Base-by-base conservation (phyloP, 208 protist genomes). In the Lotmaria passim region DNA sequence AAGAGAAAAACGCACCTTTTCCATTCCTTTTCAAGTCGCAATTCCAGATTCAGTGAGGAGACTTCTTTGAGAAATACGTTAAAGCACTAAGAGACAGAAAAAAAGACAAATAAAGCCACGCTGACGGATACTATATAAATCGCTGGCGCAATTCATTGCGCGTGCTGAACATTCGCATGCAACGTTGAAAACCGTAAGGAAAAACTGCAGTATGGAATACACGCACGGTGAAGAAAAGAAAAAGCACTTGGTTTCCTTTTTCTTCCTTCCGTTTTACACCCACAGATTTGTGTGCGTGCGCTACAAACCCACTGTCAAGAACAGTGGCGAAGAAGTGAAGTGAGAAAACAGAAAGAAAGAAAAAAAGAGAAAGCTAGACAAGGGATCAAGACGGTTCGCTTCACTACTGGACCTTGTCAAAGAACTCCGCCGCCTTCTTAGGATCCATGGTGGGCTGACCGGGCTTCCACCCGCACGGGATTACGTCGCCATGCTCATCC, bases 401-500 rank as follows among this genome's bases (percentile, higher is more conserved):
- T 41, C 47, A 43, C 31, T 83, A 94, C 51, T 64, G 70, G 53
- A 93, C 85, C 59, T 93, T 93, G 69, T 93, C 80, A 73, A 98
- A 98, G 80, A 91, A 98, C 69, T 97, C 91, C n/a, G 56, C 87
- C 15, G 94, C 89, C 57, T 97, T 97, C 56, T 84, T 79, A 24
- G 88, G 68, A 34, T 97, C 95, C 87, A 99, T 98, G 12, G 96
- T 98, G 6, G 78, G 76, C 62, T 89, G 83, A 26, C 97, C 97
- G 14, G 93, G 94, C 4, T 73, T 93, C 97, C 97, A 99, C 64
- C 96, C 96, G 83, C 97, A 91, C 33, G 97, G 91, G 82, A 98
- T 95, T 34, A 98, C 95, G 48, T 98, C 91, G n/a, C 91, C 93
- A 57, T 98, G 82, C 60, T 98, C 85, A 48, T 99, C 98, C 6